Evolutionary conservation across 2,329 filamentous ascomycete genomes (phyloP).

Genomic region (Aspergillus fischeri): DNA sequence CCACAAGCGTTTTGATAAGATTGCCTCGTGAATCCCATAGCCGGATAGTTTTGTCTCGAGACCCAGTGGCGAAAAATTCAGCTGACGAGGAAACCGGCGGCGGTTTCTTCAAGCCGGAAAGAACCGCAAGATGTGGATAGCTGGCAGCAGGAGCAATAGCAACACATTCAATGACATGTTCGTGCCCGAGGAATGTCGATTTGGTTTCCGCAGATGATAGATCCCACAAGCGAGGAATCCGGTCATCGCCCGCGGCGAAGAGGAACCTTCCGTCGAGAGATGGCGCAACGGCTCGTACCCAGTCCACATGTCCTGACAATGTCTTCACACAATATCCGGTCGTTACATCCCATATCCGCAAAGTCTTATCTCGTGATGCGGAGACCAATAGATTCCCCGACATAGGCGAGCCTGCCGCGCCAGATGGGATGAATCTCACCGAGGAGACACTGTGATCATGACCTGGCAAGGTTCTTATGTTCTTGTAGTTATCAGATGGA

Average conservation of each 20-base stretch:
- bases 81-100: constrained; percentile 67
- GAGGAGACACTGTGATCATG: constrained; percentile 91
- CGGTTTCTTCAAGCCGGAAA: constrained; percentile 78
- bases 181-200: constrained; percentile 74
- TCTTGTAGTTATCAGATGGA: constrained; percentile 87
- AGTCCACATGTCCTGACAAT: constrained; percentile 78
- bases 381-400: constrained; percentile 82
- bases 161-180: constrained; percentile 79
- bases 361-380: constrained; percentile 76
- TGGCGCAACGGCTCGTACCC: constrained; percentile 85
- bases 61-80: constrained; percentile 83
- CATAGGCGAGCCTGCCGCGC: constrained; percentile 70
- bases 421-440: constrained; percentile 81
- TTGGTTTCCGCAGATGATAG: constrained; percentile 69
- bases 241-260: constrained; percentile 77
- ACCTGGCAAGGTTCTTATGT: constrained; percentile 83
- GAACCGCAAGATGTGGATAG: constrained; percentile 66
- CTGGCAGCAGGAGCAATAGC: constrained; percentile 72
- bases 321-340: constrained; percentile 92
- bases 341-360: constrained; percentile 88
- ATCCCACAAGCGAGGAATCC: constrained; percentile 81
- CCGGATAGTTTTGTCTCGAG: constrained; percentile 82
- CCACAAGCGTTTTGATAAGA: constrained; percentile 73
- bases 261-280: constrained; percentile 80
- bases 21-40: constrained; percentile 81